These are phyloP conservation scores for Trichoderma guizhouense DNA, from an alignment of 2,329 filamentous ascomycete species.

Conservation along the genomic window DNA sequence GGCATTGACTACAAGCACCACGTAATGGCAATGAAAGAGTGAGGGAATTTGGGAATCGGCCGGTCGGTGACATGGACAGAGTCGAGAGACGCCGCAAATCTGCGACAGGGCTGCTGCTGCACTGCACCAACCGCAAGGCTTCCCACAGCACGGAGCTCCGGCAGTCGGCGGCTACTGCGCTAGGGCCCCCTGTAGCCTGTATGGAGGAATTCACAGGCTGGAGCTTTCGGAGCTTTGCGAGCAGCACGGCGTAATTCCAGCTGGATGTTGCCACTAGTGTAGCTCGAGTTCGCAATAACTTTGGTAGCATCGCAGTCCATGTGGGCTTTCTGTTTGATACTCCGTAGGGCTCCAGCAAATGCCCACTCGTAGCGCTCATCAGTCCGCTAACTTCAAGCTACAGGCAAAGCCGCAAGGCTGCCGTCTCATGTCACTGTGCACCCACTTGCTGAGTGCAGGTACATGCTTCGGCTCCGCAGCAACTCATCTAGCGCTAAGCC, in stretches of 20 bases:
- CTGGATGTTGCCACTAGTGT: neutral
- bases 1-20: constrained; percentile 6
- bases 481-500: neutral
- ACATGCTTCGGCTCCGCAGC: neutral
- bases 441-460: neutral
- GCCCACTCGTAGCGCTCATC: neutral
- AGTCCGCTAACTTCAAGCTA: neutral
- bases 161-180: constrained; percentile 12
- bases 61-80: neutral
- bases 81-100: neutral
- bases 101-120: neutral
- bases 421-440: neutral
- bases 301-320: neutral
- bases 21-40: constrained; percentile 16
- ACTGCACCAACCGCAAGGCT: neutral
- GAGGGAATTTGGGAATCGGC: constrained; percentile 12
- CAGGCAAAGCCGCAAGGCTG: neutral
- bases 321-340: neutral
- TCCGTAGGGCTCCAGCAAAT: neutral
- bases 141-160: constrained; percentile 11
- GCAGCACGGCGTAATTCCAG: neutral
- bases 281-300: neutral
- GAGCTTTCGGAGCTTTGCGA: constrained; percentile 2
- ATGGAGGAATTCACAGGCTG: neutral
- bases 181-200: constrained; percentile 1